These are phyloP conservation scores for Raddia guianensis DNA, from an alignment of 176 grass and related monocot genomes.

Conservation along the genomic window DNA sequence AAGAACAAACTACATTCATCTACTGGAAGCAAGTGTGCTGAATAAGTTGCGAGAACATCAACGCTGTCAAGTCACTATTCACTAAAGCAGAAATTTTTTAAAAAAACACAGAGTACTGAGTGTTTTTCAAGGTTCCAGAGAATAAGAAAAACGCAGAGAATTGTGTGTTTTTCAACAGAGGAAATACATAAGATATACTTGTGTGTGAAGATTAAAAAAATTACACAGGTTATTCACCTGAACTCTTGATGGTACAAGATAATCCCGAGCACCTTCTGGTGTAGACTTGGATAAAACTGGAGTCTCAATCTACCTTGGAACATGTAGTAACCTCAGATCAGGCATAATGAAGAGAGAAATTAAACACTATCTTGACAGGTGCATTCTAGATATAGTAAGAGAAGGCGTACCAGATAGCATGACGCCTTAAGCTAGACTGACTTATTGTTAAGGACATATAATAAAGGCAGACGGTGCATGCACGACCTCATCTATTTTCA, in stretches of 20 bases:
- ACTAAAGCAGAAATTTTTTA: not conserved
- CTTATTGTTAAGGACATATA: not conserved
- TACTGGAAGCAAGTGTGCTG: conserved; percentile 18
- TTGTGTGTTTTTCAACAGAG: not conserved
- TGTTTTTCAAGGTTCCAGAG: not conserved
- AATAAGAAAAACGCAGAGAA: not conserved
- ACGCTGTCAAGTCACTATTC: not conserved
- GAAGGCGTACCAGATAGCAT: not conserved
- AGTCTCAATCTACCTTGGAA: conserved; percentile 99
- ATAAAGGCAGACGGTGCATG: not conserved
- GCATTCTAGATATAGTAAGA: not conserved
- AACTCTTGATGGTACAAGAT: conserved; percentile 99
- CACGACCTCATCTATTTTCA: conserved; percentile 24
- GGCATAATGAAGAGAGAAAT: not conserved
- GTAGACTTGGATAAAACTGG: conserved; percentile 98
- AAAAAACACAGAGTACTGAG: not conserved
- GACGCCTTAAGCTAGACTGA: not conserved
- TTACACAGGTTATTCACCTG: conserved; percentile 62
- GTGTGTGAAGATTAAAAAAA: not conserved
- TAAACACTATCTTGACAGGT: not conserved
- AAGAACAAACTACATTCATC: conserved; percentile 14
- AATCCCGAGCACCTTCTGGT: conserved; percentile 94
- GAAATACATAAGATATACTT: not conserved
- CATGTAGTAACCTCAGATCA: conserved; percentile 56
- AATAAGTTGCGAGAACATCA: conserved; percentile 11